phyloP scores from a whole-genome alignment of 78 protist species.

The Dictyostelium purpureum region DNA sequence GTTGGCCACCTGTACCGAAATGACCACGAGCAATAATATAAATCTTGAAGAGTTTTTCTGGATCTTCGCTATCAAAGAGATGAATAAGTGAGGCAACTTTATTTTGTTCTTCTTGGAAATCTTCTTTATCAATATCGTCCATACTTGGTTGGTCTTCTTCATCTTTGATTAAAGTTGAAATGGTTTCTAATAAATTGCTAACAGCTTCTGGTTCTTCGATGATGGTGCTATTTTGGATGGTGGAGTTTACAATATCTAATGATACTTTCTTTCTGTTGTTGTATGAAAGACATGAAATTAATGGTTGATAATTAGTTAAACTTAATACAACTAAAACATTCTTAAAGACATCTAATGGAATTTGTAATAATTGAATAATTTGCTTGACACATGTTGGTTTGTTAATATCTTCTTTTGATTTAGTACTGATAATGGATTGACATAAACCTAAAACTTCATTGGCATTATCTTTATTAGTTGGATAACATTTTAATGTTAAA shows the following conservation, averaged over 20 bases:
- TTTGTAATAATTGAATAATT: slow-evolving; percentile 56
- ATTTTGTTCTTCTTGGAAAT: slow-evolving; percentile 90
- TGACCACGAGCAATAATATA: slow-evolving; percentile 76
- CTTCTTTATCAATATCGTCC: slow-evolving; percentile 84
- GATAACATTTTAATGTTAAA: slow-evolving; percentile 88
- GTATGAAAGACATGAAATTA: slow-evolving; percentile 54
- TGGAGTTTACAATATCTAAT: slow-evolving; percentile 9
- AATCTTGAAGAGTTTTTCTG: slow-evolving; percentile 84
- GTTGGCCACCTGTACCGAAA: slow-evolving; percentile 90
- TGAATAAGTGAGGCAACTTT: slow-evolving; percentile 87
- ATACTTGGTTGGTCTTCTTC: slow-evolving; percentile 69
- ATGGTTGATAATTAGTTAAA: slow-evolving; percentile 76
- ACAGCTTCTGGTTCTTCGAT: slow-evolving; percentile 80
- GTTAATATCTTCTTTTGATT: slow-evolving; percentile 56
- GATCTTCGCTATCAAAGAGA: slow-evolving; percentile 74
- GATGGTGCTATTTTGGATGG: slow-evolving; percentile 21
- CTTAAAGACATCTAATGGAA: slow-evolving; percentile 82
- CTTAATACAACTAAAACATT: slow-evolving; percentile 73
- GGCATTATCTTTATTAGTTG: slow-evolving; percentile 86
- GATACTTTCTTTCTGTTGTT: slow-evolving; percentile 76
- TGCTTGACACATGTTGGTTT: slow-evolving; percentile 67
- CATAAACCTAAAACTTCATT: slow-evolving; percentile 73
- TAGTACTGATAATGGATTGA: slow-evolving; percentile 2
- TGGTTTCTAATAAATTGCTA: slow-evolving; percentile 52
- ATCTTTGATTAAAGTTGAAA: slow-evolving; percentile 64